Evolutionary conservation across 768 basidiomycete species (phyloP), one percentile per base, ranked within the genome.

Genomic region (Podaxis sp.): DNA sequence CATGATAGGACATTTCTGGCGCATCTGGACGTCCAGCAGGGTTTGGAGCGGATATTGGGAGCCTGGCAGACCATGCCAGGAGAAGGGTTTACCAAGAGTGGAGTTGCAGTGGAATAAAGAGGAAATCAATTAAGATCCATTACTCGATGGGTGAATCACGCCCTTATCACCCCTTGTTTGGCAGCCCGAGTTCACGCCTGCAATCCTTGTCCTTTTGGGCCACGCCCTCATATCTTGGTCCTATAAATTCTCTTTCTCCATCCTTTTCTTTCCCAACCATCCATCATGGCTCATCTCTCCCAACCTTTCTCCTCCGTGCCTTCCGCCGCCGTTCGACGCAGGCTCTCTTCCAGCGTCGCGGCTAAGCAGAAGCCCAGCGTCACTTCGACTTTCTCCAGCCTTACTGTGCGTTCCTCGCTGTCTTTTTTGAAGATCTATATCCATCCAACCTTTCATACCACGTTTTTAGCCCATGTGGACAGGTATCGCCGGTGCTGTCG

Each of bases 391-490:
- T 88, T 80, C 70, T 77, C 87, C 62, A 87, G 83, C 65, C 80
- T 91, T 65, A 86, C 84, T 61, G 90, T 91, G 67, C 73, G 85
- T 74, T 27, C 27, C 54, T 52, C n/a, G 47, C 47, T 16, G 56
- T 50, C 57, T 28, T 21, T 55, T 48, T 59, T 28, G 32, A 47
- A 40, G 64, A 55, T 51, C 53, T 56, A 57, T 42, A 53, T 44
- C 67, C 70, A 64, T 51, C 51, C 57, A 62, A 63, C 59, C 69
- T 55, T 64, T 66, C 57, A 59, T 57, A 66, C 14, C 57, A 32
- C 57, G 38, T 52, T 40, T 68, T 38, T 69, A 93, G 91, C 89
- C 91, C 21, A 91, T 93, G 91, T 93, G 91, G 90, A 89, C 87
- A 62, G 91, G 89, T 67, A 79, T 92, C 53, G 87, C 90, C 2